Percentiles rank a stretch among this genome's conserved stretches.
phyloP scores from a whole-genome alignment of 208 protist genomes.

The Giardia duodenalis region DNA sequence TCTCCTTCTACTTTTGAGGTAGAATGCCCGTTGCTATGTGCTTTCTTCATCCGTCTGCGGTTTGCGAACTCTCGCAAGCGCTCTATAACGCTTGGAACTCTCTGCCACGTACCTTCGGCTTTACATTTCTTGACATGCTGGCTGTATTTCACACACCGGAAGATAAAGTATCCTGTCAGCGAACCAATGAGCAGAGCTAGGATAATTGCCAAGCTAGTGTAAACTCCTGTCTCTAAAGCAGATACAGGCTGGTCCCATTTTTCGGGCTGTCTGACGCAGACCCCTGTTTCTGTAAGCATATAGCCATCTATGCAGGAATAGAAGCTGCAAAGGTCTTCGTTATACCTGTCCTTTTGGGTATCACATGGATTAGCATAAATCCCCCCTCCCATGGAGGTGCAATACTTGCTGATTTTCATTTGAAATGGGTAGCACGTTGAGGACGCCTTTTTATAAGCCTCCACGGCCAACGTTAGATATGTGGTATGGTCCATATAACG shows the following conservation, averaged over 20 bases:
- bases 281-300: background rate
- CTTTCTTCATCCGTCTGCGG: too few relatives aligned
- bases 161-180: background rate
- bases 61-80: too few relatives aligned
- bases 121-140: too few relatives aligned
- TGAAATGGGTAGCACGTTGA: background rate
- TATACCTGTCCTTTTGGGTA: background rate
- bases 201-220: background rate
- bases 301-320: background rate
- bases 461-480: background rate
- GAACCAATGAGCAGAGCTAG: background rate
- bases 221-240: background rate
- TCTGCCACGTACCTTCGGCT: too few relatives aligned
- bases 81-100: too few relatives aligned
- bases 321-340: background rate
- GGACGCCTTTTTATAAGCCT: background rate
- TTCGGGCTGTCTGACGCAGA: background rate
- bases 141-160: background rate
- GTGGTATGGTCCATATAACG: background rate
- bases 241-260: background rate
- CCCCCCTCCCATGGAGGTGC: background rate
- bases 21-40: too few relatives aligned
- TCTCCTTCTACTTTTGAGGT: too few relatives aligned
- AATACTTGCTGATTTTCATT: background rate
- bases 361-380: background rate